Evolutionary conservation across 768 basidiomycete species (phyloP).

Genomic region (Botryobasidium botryosum): DNA sequence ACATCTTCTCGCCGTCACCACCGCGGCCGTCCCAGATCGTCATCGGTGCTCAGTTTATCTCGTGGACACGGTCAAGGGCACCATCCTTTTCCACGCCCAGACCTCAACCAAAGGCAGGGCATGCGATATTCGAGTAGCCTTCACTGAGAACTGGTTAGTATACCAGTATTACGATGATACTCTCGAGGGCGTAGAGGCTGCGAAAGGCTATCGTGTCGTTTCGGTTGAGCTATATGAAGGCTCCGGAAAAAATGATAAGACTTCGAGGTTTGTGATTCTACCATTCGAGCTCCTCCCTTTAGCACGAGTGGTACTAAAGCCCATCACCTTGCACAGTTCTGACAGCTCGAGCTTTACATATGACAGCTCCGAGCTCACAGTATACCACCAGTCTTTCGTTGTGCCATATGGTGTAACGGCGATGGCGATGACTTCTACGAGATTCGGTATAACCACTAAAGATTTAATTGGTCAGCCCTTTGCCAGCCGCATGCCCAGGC

Average conservation of each 20-base stretch:
- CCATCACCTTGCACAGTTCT: slow-evolving; percentile 28
- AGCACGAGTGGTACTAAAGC: not conserved
- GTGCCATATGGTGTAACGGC: slow-evolving; percentile 53
- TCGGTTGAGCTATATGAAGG: slow-evolving; percentile 87
- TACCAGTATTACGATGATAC: slow-evolving; percentile 66
- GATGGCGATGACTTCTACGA: slow-evolving; percentile 61
- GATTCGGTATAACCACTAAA: slow-evolving; percentile 73
- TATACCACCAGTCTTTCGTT: slow-evolving; percentile 51
- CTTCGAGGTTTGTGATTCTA: slow-evolving; percentile 36
- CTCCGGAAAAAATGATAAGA: slow-evolving; percentile 43
- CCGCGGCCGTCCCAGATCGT: slow-evolving; percentile 22
- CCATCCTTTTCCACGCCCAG: slow-evolving; percentile 45
- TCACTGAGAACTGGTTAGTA: slow-evolving; percentile 87
- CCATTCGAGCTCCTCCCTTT: not conserved
- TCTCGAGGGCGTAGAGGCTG: slow-evolving; percentile 24
- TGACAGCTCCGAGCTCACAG: slow-evolving; percentile 34
- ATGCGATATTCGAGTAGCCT: slow-evolving; percentile 49
- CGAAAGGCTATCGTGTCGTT: slow-evolving; percentile 58
- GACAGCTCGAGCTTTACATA: slow-evolving; percentile 39
- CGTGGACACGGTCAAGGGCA: slow-evolving; percentile 67
- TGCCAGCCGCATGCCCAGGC: not conserved
- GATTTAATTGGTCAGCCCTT: slow-evolving; percentile 65
- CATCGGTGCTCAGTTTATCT: slow-evolving; percentile 48
- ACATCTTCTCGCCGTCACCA: slow-evolving; percentile 50
- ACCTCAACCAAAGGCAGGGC: slow-evolving; percentile 28